Percentiles rank a stretch among this genome's conserved stretches.
Conservation (phyloP, 805 yeast species). For the Clavispora carvajalis region DNA sequence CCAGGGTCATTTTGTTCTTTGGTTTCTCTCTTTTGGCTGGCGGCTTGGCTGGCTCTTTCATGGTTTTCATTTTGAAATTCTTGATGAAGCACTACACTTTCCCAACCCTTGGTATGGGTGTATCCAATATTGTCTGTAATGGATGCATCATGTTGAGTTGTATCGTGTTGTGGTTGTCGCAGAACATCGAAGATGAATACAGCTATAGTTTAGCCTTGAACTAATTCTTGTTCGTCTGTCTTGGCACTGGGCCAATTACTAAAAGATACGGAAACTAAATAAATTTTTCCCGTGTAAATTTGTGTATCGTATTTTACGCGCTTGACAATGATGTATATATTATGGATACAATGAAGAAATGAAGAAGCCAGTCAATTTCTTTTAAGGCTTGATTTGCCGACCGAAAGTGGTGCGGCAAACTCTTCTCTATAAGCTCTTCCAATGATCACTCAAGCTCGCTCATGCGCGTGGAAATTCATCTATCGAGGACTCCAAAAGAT, state of each 20-base stretch:
- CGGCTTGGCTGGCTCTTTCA: conserved; percentile 88
- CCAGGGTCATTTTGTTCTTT: conserved; percentile 79
- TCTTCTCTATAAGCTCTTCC: neutral
- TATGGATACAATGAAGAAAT: neutral
- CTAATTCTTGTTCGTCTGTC: neutral
- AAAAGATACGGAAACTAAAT: no score
- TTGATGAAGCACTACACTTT: conserved; percentile 69
- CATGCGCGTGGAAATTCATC: conserved; percentile 22
- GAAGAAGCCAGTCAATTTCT: neutral
- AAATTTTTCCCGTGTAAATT: no score
- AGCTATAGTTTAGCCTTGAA: conserved; percentile 82
- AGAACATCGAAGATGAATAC: conserved; percentile 93
- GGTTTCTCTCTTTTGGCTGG: conserved; percentile 94
- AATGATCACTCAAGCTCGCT: neutral
- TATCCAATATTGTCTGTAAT: conserved; percentile 79
- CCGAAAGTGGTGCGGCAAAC: neutral
- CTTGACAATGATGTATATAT: neutral
- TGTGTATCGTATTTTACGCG: neutral
- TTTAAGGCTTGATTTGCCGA: neutral
- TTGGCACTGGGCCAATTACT: neutral
- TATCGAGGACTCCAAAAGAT: conserved; percentile 38
- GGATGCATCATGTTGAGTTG: conserved; percentile 83
- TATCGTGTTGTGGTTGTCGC: conserved; percentile 86
- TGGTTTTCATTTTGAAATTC: conserved; percentile 81
- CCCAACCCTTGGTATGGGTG: conserved; percentile 94